These are phyloP conservation scores for Agaricus subrufescens DNA, from an alignment of 768 basidiomycete genomes.

Conservation along the genomic window DNA sequence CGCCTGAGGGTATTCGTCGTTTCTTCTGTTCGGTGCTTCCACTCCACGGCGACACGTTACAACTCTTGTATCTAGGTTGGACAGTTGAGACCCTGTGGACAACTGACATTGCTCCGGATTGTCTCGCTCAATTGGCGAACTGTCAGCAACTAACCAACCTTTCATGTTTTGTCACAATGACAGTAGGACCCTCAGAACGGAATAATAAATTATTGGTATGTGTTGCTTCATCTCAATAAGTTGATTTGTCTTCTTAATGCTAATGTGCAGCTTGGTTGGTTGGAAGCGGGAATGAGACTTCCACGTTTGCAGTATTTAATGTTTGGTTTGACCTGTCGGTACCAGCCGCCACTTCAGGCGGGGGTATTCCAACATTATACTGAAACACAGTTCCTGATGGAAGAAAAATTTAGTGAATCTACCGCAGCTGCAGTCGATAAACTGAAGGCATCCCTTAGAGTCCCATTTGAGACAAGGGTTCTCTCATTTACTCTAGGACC, in stretches of 20 bases:
- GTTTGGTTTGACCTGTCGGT: neutral
- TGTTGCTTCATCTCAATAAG: neutral
- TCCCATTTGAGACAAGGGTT: neutral
- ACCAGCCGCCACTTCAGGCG: neutral
- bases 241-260: neutral
- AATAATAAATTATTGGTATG: neutral
- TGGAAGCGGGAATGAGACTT: neutral
- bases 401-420: no score
- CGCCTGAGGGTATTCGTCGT: neutral
- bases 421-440: no score
- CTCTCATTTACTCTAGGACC: neutral
- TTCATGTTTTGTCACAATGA: neutral
- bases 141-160: neutral
- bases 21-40: neutral
- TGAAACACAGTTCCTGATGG: no score
- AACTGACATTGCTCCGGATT: neutral
- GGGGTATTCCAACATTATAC: neutral
- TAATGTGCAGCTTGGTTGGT: neutral
- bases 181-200: neutral
- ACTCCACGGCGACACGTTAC: neutral
- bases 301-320: neutral
- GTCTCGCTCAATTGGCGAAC: neutral
- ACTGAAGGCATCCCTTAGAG: no score
- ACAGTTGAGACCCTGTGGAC: neutral
- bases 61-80: neutral